phyloP scores from a whole-genome alignment of 192 early-diverging fungal genomes.

The Phycomyces blakesleeanus region DNA sequence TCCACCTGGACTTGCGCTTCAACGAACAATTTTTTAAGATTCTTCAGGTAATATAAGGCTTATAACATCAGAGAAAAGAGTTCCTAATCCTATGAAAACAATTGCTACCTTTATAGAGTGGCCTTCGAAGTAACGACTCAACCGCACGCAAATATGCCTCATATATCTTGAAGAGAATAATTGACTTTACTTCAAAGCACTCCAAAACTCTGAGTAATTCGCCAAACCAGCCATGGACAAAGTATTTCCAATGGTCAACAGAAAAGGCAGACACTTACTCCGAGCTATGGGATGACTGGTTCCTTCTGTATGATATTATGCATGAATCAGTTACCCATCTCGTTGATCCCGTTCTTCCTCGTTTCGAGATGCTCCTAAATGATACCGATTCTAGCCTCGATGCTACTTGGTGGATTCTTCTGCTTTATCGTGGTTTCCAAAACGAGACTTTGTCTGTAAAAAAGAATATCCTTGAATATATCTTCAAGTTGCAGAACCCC shows the following conservation, averaged over 20 bases:
- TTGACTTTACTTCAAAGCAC: conserved; percentile 25
- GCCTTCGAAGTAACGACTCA: conserved; percentile 32
- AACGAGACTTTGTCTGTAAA: conserved; percentile 23
- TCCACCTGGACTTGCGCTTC: conserved; percentile 25
- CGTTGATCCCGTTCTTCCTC: conserved; percentile 46
- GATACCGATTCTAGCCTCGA: conserved; percentile 9
- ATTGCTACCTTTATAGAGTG: conserved; percentile 8
- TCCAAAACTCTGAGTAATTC: background rate
- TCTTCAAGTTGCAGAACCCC: conserved; percentile 16
- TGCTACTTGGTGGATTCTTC: conserved; percentile 32
- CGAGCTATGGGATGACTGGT: conserved; percentile 47
- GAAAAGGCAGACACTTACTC: conserved; percentile 16
- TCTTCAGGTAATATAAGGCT: conserved; percentile 20
- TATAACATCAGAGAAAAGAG: background rate
- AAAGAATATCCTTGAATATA: conserved; percentile 26
- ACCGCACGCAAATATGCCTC: conserved; percentile 29
- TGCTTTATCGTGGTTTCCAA: conserved; percentile 31
- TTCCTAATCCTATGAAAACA: background rate
- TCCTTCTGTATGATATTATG: conserved; percentile 44
- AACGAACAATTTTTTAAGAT: conserved; percentile 30
- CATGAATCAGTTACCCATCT: conserved; percentile 45
- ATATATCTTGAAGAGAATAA: conserved; percentile 30
- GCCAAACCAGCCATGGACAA: conserved; percentile 13
- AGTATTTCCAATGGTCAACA: conserved; percentile 23
- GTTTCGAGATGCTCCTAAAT: conserved; percentile 29